Evolutionary conservation across 805 yeast species (phyloP), one percentile per base, ranked within the genome.

Genomic region (Pichia eremophila): DNA sequence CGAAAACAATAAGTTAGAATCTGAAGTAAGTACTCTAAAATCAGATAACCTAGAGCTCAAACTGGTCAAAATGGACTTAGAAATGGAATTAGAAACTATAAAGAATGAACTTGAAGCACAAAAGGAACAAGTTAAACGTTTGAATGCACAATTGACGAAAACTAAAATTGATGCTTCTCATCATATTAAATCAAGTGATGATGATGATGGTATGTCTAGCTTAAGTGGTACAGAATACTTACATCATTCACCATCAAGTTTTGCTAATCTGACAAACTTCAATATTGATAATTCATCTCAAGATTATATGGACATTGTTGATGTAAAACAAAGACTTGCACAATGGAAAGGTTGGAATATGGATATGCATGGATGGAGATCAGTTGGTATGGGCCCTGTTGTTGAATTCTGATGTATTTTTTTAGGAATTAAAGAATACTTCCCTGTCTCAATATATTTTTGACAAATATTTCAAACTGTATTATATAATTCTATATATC

Each of bases 291-390:
- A 53, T 35, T 42, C 46, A 9, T 59, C 65, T 39, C 47, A 45
- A 19, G 58, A 64, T 40, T 70, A 71, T 45, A 59, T 74, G 31
- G 77, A 76, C 51, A 75, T 78, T 8, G 73, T 74, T 12, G 80
- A 78, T 55, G 72, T 78, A 53, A 70, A 74, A 52, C 81, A 79
- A 46, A 71, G 75, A 41, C 65, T 90, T 54, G 70, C 73, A 59
- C 79, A 78, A 54, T 90, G 95, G 95, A 81, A 79, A 54, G 80
- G 78, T 43, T 90, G 90, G 89, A 87, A 83, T 58, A 75, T 88
- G 3, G 96, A 90, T 58, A 85, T 90, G 95, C 74, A 86, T 27
- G 57, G 62, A 14, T 90, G 97, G 97, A 74, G 83, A 59, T 75
- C 81, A 45, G 70, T 78, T 17, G 88, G 87, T 1, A 67, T 74